Percentiles rank a stretch among this genome's conserved stretches.
These are phyloP conservation scores for Vitis hybrid DNA, from an alignment of 177 flowering plant genomes.

Conservation along the genomic window DNA sequence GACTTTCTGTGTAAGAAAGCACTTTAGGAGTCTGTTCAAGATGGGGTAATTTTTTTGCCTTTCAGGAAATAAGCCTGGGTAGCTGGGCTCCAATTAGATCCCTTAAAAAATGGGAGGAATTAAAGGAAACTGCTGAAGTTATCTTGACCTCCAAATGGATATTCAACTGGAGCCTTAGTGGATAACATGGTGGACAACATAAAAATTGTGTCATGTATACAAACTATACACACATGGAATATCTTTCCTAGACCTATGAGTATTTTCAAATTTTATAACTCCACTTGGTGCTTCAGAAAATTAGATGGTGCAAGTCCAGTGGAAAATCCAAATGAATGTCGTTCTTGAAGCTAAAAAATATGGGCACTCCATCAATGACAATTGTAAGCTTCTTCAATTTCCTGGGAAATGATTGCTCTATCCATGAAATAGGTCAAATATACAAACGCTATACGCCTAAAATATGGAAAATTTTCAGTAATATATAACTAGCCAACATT, in stretches of 20 bases:
- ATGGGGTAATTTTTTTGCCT: too few species aligned
- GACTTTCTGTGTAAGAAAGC: too few species aligned
- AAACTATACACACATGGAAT: not conserved
- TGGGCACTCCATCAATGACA: not conserved
- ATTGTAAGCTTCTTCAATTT: not conserved
- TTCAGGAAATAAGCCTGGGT: too few species aligned
- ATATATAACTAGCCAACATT: not conserved
- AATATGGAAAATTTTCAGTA: not conserved
- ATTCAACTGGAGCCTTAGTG: too few species aligned
- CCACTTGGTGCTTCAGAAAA: not conserved
- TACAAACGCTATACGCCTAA: not conserved
- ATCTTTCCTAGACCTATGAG: not conserved
- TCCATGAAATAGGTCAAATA: not conserved
- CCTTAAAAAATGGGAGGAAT: too few species aligned
- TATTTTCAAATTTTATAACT: not conserved
- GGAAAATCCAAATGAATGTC: not conserved
- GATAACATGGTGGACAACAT: too few species aligned
- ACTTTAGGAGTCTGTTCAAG: too few species aligned
- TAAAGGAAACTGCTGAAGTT: too few species aligned
- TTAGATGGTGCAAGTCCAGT: not conserved
- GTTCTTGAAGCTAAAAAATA: not conserved
- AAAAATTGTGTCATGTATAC: not conserved
- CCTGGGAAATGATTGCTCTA: not conserved
- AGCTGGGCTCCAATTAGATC: too few species aligned
- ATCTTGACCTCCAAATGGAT: too few species aligned